phyloP scores from a whole-genome alignment of 768 basidiomycete genomes.

The Boletus bicolor region DNA sequence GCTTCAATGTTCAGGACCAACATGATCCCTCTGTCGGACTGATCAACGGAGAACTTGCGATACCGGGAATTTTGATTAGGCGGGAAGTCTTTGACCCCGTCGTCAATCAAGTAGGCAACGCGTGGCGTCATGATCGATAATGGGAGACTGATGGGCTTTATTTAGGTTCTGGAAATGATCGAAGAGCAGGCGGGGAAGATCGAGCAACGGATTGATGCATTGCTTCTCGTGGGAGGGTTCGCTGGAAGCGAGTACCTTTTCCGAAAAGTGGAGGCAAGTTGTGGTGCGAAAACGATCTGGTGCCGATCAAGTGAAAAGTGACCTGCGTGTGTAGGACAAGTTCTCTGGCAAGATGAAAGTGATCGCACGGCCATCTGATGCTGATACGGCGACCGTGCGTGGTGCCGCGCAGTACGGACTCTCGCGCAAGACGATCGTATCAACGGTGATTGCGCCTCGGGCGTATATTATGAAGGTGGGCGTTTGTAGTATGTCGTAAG shows the following conservation, averaged over 20 bases:
- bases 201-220: slow-evolving; percentile 72
- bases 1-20: slow-evolving; percentile 84
- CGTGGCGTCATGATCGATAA: slow-evolving; percentile 4
- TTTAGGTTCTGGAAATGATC: slow-evolving; percentile 72
- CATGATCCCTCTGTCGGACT: slow-evolving; percentile 78
- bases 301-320: slow-evolving; percentile 10
- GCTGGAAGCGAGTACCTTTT: slow-evolving; percentile 84
- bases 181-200: slow-evolving; percentile 69
- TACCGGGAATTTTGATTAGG: slow-evolving; percentile 76
- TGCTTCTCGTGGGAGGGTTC: slow-evolving; percentile 89
- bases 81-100: slow-evolving; percentile 88
- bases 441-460: slow-evolving; percentile 76
- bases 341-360: slow-evolving; percentile 65
- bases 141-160: slow-evolving; percentile 5
- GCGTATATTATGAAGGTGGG: slow-evolving; percentile 84
- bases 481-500: neutral
- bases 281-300: neutral
- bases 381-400: slow-evolving; percentile 84
- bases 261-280: slow-evolving; percentile 66
- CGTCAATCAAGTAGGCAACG: slow-evolving; percentile 59
- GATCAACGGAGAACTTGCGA: slow-evolving; percentile 77
- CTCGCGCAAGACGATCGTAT: slow-evolving; percentile 70
- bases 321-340: slow-evolving; percentile 47
- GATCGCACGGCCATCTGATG: slow-evolving; percentile 80
- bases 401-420: slow-evolving; percentile 89